phyloP scores from a whole-genome alignment of 2,329 filamentous ascomycete species.

The Cercospora sesami region DNA sequence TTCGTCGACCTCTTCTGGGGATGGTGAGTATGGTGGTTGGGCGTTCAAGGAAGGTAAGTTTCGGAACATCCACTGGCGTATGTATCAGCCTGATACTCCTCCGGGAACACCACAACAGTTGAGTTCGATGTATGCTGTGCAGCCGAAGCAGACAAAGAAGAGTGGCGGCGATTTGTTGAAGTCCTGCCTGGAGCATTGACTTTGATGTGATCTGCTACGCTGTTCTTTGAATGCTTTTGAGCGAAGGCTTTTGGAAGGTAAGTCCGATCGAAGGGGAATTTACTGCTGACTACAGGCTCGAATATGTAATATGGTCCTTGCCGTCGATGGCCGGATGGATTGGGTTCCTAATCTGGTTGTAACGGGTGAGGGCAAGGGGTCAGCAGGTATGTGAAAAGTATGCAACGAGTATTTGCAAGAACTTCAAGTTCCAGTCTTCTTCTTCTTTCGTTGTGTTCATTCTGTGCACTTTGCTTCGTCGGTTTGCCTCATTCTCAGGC shows the following conservation, averaged over 20 bases:
- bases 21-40: slow-evolving; percentile 1
- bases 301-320: neutral
- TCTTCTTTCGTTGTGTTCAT: neutral
- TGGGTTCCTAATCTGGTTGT: slow-evolving; percentile 9
- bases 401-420: neutral
- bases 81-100: neutral
- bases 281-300: slow-evolving; percentile 3
- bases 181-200: neutral
- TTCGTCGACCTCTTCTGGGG: neutral
- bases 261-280: slow-evolving; percentile 1
- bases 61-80: slow-evolving; percentile 8
- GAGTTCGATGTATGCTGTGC: slow-evolving; percentile 10
- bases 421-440: neutral
- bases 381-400: neutral
- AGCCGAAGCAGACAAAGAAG: neutral
- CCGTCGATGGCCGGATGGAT: slow-evolving; percentile 7
- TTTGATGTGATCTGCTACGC: neutral
- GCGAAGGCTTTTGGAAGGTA: neutral
- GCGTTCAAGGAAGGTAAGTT: slow-evolving; percentile 13
- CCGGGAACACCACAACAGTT: neutral
- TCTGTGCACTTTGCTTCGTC: neutral
- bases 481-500: neutral
- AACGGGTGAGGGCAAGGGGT: neutral
- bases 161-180: neutral
- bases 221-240: neutral